Percentiles rank a stretch among this genome's conserved stretches.
phyloP scores from a whole-genome alignment of 2,329 filamentous ascomycete species.

The Septoria linicola region DNA sequence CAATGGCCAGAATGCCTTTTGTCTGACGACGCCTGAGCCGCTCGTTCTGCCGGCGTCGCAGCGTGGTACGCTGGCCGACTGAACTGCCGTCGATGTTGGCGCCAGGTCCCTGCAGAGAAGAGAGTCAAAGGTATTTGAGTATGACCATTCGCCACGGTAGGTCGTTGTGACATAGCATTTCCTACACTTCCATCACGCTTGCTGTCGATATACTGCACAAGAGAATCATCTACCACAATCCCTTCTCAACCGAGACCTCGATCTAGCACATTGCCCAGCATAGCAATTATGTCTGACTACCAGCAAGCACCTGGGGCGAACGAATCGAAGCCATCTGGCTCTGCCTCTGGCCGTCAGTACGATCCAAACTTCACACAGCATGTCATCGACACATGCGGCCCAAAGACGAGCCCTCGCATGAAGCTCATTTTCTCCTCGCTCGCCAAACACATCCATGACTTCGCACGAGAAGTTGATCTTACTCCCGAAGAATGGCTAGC shows the following conservation, averaged over 20 bases:
- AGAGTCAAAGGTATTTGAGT: slow-evolving; percentile 11
- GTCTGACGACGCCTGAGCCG: slow-evolving; percentile 3
- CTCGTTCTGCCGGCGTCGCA: slow-evolving; percentile 9
- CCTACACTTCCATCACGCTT: no score
- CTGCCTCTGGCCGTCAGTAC: slow-evolving; percentile 48
- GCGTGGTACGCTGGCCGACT: slow-evolving; percentile 13
- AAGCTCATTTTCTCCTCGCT: slow-evolving; percentile 63
- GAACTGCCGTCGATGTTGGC: slow-evolving; percentile 18
- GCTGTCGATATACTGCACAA: no score
- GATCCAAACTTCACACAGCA: slow-evolving; percentile 75
- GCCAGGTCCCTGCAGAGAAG: slow-evolving; percentile 10
- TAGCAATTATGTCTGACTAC: slow-evolving; percentile 7
- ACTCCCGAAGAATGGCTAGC: slow-evolving; percentile 75
- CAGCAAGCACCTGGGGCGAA: slow-evolving; percentile 10
- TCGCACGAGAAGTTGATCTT: slow-evolving; percentile 73
- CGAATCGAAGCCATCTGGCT: not conserved
- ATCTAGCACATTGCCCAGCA: slow-evolving; percentile 1
- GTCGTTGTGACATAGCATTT: no score
- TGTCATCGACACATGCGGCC: slow-evolving; percentile 71
- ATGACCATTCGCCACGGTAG: slow-evolving; percentile 6
- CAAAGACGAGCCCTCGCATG: slow-evolving; percentile 64
- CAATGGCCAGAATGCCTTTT: slow-evolving; percentile 2
- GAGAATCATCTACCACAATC: no score
- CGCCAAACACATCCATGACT: slow-evolving; percentile 74
- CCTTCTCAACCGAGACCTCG: no score